Evolutionary conservation across 2,329 filamentous ascomycete genomes (phyloP).

Genomic region (Drechslerella coelobrocha): DNA sequence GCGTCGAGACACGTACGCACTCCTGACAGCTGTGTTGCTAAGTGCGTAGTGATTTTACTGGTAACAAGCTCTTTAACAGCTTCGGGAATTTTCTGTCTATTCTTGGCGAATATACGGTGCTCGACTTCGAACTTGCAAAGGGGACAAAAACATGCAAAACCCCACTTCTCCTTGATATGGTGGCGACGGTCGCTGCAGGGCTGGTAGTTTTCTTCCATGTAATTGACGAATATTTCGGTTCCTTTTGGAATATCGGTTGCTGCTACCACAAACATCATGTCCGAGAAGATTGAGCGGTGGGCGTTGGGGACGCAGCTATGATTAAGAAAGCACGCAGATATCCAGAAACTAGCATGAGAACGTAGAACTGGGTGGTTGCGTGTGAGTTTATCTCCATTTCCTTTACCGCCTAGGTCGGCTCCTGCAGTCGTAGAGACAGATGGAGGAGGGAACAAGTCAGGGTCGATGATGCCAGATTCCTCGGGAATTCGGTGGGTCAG

Average conservation of each 20-base stretch:
- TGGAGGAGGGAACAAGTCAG: conserved; percentile 9
- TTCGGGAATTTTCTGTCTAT: conserved; percentile 8
- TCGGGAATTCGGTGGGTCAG: conserved; percentile 6
- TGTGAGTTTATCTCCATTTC: neutral
- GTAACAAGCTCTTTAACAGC: conserved; percentile 8
- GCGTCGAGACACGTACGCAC: conserved; percentile 9
- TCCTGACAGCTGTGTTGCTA: conserved; percentile 9
- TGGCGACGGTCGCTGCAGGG: conserved; percentile 10
- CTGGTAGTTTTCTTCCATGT: conserved; percentile 30
- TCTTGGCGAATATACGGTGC: conserved; percentile 7
- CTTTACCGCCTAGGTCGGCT: too few relatives aligned
- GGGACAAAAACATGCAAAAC: conserved; percentile 19
- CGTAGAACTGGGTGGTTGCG: neutral
- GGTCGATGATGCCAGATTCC: conserved; percentile 10
- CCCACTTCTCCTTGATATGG: conserved; percentile 4
- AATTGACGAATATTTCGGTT: conserved; percentile 29
- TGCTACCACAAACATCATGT: conserved; percentile 31
- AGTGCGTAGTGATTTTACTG: neutral
- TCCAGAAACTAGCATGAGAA: conserved; percentile 29
- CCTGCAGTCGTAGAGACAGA: neutral
- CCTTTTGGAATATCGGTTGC: conserved; percentile 13
- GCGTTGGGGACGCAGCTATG: conserved; percentile 40
- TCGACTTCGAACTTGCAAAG: conserved; percentile 20
- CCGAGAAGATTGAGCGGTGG: conserved; percentile 20
- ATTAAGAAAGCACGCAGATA: conserved; percentile 26